phyloP scores from a whole-genome alignment of 2,329 filamentous ascomycete species.

The Sordariomycetes sp. region DNA sequence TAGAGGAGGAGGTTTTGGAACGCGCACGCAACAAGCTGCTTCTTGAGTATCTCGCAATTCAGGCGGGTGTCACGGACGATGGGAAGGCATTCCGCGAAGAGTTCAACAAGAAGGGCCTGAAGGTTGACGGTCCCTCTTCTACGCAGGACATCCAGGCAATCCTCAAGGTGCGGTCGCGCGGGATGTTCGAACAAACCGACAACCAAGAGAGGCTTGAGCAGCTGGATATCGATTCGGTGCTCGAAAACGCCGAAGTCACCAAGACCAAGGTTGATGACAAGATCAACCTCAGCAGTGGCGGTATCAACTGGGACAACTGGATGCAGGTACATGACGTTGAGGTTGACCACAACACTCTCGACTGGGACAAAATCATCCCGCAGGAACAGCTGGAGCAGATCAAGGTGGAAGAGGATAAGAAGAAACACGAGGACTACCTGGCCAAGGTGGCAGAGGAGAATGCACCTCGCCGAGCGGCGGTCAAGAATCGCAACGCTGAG shows the following conservation, averaged over 20 bases:
- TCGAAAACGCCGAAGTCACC: slow-evolving; percentile 94
- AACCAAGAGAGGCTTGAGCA: slow-evolving; percentile 96
- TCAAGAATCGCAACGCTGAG: slow-evolving; percentile 45
- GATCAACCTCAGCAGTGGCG: slow-evolving; percentile 84
- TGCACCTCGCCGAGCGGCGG: slow-evolving; percentile 64
- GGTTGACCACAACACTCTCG: slow-evolving; percentile 66
- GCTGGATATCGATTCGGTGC: slow-evolving; percentile 91
- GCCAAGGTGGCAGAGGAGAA: slow-evolving; percentile 76
- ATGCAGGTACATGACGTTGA: slow-evolving; percentile 98
- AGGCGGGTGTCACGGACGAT: slow-evolving; percentile 92
- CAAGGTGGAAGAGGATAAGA: slow-evolving; percentile 79
- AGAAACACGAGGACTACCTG: slow-evolving; percentile 73
- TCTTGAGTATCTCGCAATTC: slow-evolving; percentile 94
- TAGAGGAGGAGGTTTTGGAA: slow-evolving; percentile 95
- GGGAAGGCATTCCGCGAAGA: slow-evolving; percentile 69
- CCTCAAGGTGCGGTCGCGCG: slow-evolving; percentile 94
- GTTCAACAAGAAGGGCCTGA: slow-evolving; percentile 65
- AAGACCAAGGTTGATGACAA: slow-evolving; percentile 93
- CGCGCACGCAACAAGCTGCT: slow-evolving; percentile 95
- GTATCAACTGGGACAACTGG: slow-evolving; percentile 78
- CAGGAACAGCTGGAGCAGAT: slow-evolving; percentile 83
- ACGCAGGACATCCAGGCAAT: slow-evolving; percentile 94
- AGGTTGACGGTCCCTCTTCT: slow-evolving; percentile 72
- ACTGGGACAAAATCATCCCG: slow-evolving; percentile 98
- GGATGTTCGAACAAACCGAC: slow-evolving; percentile 95